phyloP scores from a whole-genome alignment of 768 basidiomycete genomes.

The Leccinum barrowsii region DNA sequence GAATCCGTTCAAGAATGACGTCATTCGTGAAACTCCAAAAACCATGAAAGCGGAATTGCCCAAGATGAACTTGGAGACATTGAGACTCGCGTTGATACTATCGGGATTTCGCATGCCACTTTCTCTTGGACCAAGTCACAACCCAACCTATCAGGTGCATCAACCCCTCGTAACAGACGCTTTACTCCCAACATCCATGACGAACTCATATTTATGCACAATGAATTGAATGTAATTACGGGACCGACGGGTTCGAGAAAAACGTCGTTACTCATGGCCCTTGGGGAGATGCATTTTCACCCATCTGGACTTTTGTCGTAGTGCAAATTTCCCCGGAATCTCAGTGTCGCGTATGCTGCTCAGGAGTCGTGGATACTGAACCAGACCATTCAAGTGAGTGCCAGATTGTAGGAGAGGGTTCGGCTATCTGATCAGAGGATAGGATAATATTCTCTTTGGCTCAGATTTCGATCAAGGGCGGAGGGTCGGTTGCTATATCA shows the following conservation, averaged over 20 bases:
- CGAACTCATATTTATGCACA: conserved; percentile 50
- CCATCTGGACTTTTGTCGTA: conserved; percentile 51
- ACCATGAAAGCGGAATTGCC: background rate
- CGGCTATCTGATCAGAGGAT: background rate
- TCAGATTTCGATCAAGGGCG: conserved; percentile 4
- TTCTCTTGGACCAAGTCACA: conserved; percentile 8
- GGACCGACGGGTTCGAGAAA: conserved; percentile 62
- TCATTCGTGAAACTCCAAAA: background rate
- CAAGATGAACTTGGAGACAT: background rate
- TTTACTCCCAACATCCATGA: conserved; percentile 50
- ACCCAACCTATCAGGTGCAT: background rate
- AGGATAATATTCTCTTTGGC: conserved; percentile 9
- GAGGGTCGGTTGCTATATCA: background rate
- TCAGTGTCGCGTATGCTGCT: conserved; percentile 73
- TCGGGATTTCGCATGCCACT: conserved; percentile 5
- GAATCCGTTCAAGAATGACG: conserved; percentile 1
- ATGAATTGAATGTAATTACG: conserved; percentile 52
- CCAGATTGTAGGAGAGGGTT: background rate
- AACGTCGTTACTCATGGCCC: conserved; percentile 62
- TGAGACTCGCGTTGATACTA: background rate
- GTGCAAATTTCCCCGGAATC: conserved; percentile 62
- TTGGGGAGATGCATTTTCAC: conserved; percentile 63
- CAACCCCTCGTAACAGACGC: conserved; percentile 26
- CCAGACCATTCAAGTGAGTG: conserved; percentile 59
- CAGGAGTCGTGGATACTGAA: conserved; percentile 87